phyloP scores from a whole-genome alignment of 805 yeast genomes.

The Danielozyma ontarioensis region DNA sequence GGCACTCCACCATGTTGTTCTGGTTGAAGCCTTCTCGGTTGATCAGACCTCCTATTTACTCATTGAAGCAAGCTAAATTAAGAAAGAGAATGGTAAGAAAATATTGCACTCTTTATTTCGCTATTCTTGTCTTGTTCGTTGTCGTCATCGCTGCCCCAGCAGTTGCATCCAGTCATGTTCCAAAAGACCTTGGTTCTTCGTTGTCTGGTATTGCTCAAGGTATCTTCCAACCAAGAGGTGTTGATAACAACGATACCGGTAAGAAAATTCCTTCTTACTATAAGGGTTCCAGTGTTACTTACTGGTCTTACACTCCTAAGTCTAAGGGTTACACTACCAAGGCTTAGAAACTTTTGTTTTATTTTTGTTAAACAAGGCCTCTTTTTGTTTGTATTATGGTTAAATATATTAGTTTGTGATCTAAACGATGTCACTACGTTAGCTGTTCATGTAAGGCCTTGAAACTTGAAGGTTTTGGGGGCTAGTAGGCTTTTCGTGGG shows the following conservation, averaged over 20 bases:
- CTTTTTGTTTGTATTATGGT: neutral
- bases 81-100: slow-evolving; percentile 97
- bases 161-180: slow-evolving; percentile 58
- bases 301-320: slow-evolving; percentile 48
- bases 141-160: slow-evolving; percentile 89
- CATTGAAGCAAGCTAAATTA: slow-evolving; percentile 91
- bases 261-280: slow-evolving; percentile 25
- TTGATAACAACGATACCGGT: slow-evolving; percentile 82
- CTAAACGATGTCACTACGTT: neutral
- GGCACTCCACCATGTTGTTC: slow-evolving; percentile 98
- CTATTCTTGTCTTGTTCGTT: slow-evolving; percentile 63
- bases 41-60: slow-evolving; percentile 96
- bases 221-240: slow-evolving; percentile 85
- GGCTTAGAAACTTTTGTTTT: slow-evolving; percentile 20
- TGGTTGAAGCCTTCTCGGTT: slow-evolving; percentile 97
- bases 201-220: slow-evolving; percentile 48
- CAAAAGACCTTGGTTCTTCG: slow-evolving; percentile 25
- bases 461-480: too few species aligned
- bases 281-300: slow-evolving; percentile 28
- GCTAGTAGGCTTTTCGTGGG: too few species aligned
- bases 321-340: slow-evolving; percentile 54
- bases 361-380: too few species aligned
- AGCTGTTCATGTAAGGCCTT: too few species aligned
- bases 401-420: neutral
- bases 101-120: slow-evolving; percentile 78